Evolutionary conservation across 2,329 filamentous ascomycete species (phyloP), one percentile per base, ranked within the genome.

Genomic region (Trichoderma polysporum): DNA sequence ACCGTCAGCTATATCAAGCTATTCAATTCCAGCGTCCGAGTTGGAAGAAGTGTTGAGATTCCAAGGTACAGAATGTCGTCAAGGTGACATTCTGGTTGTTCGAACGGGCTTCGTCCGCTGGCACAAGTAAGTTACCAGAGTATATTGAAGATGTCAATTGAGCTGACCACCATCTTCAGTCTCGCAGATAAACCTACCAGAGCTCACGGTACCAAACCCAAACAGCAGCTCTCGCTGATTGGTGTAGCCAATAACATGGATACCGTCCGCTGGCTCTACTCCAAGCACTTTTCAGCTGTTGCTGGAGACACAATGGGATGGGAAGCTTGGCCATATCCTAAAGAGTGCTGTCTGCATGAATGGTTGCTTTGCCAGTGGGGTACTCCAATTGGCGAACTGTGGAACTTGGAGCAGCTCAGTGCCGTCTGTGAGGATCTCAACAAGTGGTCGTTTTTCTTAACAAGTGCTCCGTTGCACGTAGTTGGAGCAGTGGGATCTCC

Each of bases 341-440:
- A 59, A 9, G 27, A 59, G 3, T 31, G 56, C n/a, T 59, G 56
- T n/a, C 39, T 47, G 0, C 37, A 47, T 31, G 39, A 59, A 25
- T 59, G 56, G 56, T 37, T 59, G 25, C 29, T 59, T 3, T 59
- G 56, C n/a, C 56, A 59, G 25, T 45, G 54, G 35, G 54, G 54
- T 4, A 58, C 54, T n/a, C 54, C 54, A 4, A 59, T 47, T 13
- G 56, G 56, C 1, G 56, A 59, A 27, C 27, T 47, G 37, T 59
- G 56, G 56, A 31, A 59, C 17, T 17, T 59, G 37, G 56, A 59
- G n/a, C 17, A 45, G 10, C n/a, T 47, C 10, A 59, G 37, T 22
- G 56, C 31, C 13, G 37, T 45, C 31, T 58, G 56, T 31, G 56
- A 2, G 12, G 56, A 58, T 13, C 3, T 22, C 5, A 31, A 45